Base-by-base conservation (phyloP, 2,329 filamentous ascomycete genomes). In the Cadophora luteo-olivacea region DNA sequence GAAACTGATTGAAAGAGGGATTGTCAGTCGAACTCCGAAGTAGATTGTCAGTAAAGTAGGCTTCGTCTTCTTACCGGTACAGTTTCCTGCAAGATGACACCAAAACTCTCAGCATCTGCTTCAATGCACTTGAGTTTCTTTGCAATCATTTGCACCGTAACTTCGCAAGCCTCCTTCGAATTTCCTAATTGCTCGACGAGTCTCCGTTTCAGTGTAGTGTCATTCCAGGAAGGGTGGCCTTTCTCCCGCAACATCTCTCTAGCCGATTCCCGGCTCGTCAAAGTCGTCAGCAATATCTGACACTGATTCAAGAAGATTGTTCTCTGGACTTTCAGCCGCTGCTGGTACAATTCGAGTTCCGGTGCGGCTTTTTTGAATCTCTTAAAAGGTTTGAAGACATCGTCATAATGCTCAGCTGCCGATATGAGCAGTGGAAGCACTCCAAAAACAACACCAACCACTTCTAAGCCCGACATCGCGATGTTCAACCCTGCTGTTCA, bases 381-480 rank as follows among this genome's bases (percentile, higher is more conserved):
- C 36, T 51, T 58, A 48, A 68, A 66, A 12, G 57, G 63, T 22
- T 32, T 58, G 63, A 68, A 68, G 33, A 66, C 58, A 64, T 68
- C 63, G 45, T 68, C 29, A 22, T 62, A 65, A 29, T 66, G 55
- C 62, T 65, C 57, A 29, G 63, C 67, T 22, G 57, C 63, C 22
- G 62, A 65, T 45, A 62, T 65, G 25, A 66, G 49, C 8, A 67
- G 41, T 12, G 66, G 66, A 7, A 67, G 52, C 14, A 67, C 41
- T 41, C 66, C 66, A 25, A 67, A 48, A 22, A 64, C 52, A 29
- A 67, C 32, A 8, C 66, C 66, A 8, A 55, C 66, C 36, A 52
- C 52, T 41, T 67, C 66, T 52, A 64, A 19, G 36, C 66, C 66
- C 38, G 66, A 51, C 66, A 67, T 67, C 45, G 36, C 9, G 41